Conservation (phyloP, 352 stramenopile species). For the Pseudoperonospora humuli region DNA sequence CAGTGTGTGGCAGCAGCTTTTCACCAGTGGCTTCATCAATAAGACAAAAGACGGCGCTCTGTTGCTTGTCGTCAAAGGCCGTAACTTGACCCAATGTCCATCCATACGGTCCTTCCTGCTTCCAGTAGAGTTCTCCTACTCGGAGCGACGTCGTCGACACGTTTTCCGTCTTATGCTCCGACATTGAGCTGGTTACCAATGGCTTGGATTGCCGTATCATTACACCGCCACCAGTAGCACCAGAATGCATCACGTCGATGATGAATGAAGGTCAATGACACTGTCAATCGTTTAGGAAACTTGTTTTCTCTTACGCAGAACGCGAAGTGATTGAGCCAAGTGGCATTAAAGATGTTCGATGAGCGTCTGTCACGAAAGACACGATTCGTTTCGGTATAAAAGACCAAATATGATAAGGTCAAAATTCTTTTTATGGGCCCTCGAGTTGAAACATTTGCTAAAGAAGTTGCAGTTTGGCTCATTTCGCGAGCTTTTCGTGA, state of each 20-base stretch:
- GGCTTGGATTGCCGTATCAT: constrained; percentile 7
- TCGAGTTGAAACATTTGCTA: no score
- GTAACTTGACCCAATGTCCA: constrained; percentile 67
- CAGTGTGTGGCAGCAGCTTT: constrained; percentile 12
- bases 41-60: constrained; percentile 35
- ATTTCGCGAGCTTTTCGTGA: no score
- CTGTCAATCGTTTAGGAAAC: neutral
- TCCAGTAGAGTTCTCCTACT: constrained; percentile 80
- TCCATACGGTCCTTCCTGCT: constrained; percentile 48
- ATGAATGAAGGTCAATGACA: neutral
- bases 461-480: no score
- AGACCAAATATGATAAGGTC: no score
- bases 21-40: constrained; percentile 68
- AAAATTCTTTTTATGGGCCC: no score
- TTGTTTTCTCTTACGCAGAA: constrained; percentile 10
- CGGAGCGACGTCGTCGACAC: constrained; percentile 24
- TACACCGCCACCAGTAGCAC: constrained; percentile 1
- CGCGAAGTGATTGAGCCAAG: constrained; percentile 19
- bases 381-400: no score
- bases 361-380: no score
- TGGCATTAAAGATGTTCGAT: no score
- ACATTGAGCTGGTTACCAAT: neutral
- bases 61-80: constrained; percentile 30
- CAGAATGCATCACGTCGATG: constrained; percentile 13
- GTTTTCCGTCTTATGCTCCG: constrained; percentile 11